These are phyloP conservation scores for Trametes polyzona DNA, from an alignment of 1,284 basidiomycete genomes.

Conservation along the genomic window DNA sequence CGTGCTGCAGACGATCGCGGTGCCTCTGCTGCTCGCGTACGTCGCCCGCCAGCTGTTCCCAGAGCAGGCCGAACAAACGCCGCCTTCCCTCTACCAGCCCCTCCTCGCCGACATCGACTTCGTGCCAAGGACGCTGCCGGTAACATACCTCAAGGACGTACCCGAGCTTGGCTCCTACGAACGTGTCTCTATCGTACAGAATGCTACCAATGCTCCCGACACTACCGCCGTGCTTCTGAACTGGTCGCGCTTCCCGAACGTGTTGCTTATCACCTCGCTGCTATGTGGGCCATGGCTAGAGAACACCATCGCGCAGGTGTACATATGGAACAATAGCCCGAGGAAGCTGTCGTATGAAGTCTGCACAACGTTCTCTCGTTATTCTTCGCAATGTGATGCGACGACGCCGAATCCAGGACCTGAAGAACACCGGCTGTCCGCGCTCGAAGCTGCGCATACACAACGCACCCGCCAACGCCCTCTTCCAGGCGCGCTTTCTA, in stretches of 20 bases:
- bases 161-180: slow-evolving; percentile 19
- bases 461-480: slow-evolving; percentile 62
- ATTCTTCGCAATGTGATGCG: background rate
- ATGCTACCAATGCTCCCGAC: slow-evolving; percentile 32
- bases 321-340: slow-evolving; percentile 71
- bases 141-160: slow-evolving; percentile 22
- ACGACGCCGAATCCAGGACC: slow-evolving; percentile 43
- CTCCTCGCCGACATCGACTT: slow-evolving; percentile 31
- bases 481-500: slow-evolving; percentile 68
- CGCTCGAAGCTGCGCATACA: slow-evolving; percentile 50
- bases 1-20: slow-evolving; percentile 23
- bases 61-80: slow-evolving; percentile 16
- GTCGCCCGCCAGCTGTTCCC: slow-evolving; percentile 17
- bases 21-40: slow-evolving; percentile 24
- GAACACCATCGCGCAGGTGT: slow-evolving; percentile 51
- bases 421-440: slow-evolving; percentile 49
- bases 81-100: slow-evolving; percentile 25
- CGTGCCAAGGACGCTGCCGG: slow-evolving; percentile 23
- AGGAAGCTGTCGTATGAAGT: slow-evolving; percentile 47
- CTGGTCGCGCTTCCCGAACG: slow-evolving; percentile 67
- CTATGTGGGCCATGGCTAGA: slow-evolving; percentile 54
- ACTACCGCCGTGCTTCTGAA: slow-evolving; percentile 64
- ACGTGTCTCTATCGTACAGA: slow-evolving; percentile 20
- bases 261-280: slow-evolving; percentile 54
- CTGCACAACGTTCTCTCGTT: slow-evolving; percentile 20